Evolutionary conservation across 2,329 filamentous ascomycete genomes (phyloP).

Genomic region (Cadophora sp.): DNA sequence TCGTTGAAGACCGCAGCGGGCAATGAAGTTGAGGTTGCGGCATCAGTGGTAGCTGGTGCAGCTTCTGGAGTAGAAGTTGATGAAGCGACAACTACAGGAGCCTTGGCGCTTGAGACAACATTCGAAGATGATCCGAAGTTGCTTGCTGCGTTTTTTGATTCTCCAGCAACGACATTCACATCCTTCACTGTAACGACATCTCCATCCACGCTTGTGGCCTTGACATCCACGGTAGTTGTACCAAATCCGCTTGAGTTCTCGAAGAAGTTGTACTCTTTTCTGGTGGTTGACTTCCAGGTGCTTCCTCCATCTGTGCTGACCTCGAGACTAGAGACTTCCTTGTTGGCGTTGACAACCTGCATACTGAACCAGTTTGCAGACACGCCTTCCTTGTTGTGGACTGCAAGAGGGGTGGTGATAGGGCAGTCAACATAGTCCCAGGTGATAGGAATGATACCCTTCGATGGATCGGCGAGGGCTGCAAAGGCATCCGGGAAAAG

Average conservation of each 20-base stretch:
- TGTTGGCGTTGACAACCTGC: conserved; percentile 70
- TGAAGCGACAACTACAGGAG: background rate
- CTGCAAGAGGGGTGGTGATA: conserved; percentile 54
- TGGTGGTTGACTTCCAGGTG: conserved; percentile 62
- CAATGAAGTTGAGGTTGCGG: background rate
- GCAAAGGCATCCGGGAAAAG: conserved; percentile 59
- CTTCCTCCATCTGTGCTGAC: conserved; percentile 65
- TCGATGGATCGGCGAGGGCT: conserved; percentile 50
- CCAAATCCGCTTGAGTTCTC: conserved; percentile 64
- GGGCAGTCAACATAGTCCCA: conserved; percentile 59
- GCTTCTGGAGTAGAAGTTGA: background rate
- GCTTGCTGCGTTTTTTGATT: conserved; percentile 32
- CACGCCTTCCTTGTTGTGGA: conserved; percentile 60
- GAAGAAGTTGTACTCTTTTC: conserved; percentile 66
- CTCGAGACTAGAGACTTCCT: conserved; percentile 61
- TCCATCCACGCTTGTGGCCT: conserved; percentile 60
- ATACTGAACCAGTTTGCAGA: conserved; percentile 63
- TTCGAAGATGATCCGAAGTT: conserved; percentile 36
- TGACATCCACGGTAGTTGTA: conserved; percentile 58
- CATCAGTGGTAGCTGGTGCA: conserved; percentile 6
- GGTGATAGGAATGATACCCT: conserved; percentile 55
- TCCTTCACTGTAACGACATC: conserved; percentile 57
- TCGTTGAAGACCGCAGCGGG: conserved; percentile 13
- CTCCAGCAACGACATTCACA: conserved; percentile 49
- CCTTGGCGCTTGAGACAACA: background rate